These are phyloP conservation scores for Azolla pinnata DNA, from an alignment of 75 land plant species.

Conservation along the genomic window DNA sequence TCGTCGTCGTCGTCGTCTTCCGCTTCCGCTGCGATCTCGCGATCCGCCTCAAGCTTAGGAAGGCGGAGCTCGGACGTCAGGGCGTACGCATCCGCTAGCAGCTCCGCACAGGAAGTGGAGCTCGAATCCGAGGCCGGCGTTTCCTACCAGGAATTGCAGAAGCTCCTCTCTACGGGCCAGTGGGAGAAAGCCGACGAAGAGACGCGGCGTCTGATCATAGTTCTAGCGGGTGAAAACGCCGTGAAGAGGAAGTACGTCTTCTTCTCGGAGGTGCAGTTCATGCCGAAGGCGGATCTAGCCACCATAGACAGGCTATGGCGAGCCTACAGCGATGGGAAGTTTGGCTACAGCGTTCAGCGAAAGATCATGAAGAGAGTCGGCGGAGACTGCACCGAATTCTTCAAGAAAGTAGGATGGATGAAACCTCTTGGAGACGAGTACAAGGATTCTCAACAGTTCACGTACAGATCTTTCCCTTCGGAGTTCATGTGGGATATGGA, in stretches of 20 bases:
- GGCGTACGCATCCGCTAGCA: background rate
- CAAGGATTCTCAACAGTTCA: no score
- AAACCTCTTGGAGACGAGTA: constrained; percentile 53
- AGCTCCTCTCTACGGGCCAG: constrained; percentile 29
- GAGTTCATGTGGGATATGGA: constrained; percentile 79
- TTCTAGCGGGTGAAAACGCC: constrained; percentile 69
- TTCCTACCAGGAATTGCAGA: constrained; percentile 15
- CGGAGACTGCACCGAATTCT: constrained; percentile 59
- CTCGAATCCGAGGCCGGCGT: constrained; percentile 9
- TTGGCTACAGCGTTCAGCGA: constrained; percentile 86
- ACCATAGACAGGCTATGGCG: constrained; percentile 73
- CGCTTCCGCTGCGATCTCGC: no score
- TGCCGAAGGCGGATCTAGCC: constrained; percentile 38
- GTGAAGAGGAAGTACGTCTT: constrained; percentile 81
- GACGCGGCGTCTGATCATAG: constrained; percentile 83
- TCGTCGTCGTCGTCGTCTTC: no score
- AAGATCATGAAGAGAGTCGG: constrained; percentile 47
- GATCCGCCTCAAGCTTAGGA: no score
- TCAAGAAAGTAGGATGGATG: constrained; percentile 83
- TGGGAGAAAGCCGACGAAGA: constrained; percentile 72
- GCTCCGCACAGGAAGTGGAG: background rate
- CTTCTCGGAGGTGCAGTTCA: constrained; percentile 94
- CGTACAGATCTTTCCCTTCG: constrained; percentile 67
- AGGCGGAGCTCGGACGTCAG: no score
- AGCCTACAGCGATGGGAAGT: constrained; percentile 48